Evolutionary conservation across 106 monocot species (phyloP), one percentile per base, ranked within the genome.

Genomic region (Apostasia shenzhenica): DNA sequence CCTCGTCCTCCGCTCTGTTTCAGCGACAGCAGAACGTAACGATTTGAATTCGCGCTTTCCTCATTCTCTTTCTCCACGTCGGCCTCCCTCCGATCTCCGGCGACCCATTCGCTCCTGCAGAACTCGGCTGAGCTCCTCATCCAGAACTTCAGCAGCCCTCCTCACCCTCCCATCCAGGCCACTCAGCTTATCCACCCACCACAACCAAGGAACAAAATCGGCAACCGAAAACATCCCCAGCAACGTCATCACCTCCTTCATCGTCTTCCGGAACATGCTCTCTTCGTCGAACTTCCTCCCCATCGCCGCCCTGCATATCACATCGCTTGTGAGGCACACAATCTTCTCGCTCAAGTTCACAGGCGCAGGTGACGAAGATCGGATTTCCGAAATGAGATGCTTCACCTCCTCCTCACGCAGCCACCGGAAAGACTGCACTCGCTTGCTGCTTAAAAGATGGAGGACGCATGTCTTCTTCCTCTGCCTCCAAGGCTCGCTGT

Each of bases 181-280:
- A n/a, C 57, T 83, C 55, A 79, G 2, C 55, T 26, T 9, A 52
- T 79, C 83, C 7, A 79, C 10, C 79, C 76, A 80, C 0, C 63
- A n/a, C 2, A 84, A 57, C 63, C 63, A 66, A 1, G 83, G 79
- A 42, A 76, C 55, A 68, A 73, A 68, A 2, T 84, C 83, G 39
- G 51, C 44, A 8, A 76, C 2, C 3, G 69, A 57, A 42, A 75
- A 67, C 41, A 70, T 4, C 13, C 79, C 75, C 50, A 83, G 41
- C 71, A 76, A 39, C 2, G 0, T 1, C 41, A 43, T 2, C 43
- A 57, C 38, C 57, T 46, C 54, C 66, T 5, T 52, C 41, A 4
- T 5, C 14, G 54, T 50, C 48, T 26, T 57, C 9, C 26, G n/a
- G 5, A 2, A 1, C 43, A 0, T 37, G 58, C 38, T 51, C 53